Percentiles rank a stretch among this genome's conserved stretches.
Conservation (phyloP, 441 rosid species). For the Gossypium gossypioides region DNA sequence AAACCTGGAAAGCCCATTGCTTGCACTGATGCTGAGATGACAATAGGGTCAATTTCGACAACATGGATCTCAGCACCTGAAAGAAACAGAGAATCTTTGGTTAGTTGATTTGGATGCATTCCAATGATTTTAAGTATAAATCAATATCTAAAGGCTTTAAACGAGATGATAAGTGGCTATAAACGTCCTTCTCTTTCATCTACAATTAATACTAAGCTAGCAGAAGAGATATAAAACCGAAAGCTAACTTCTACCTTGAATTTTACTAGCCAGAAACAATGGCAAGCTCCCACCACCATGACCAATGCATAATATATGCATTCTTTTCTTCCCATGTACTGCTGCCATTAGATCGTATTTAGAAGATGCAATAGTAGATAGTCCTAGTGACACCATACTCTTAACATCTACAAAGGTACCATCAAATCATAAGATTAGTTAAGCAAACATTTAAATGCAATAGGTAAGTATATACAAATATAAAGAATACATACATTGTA, state of each 20-base stretch:
- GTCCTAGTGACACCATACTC: constrained; percentile 58
- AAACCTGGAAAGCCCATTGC: constrained; percentile 88
- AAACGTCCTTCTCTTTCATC: background rate
- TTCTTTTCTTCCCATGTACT: constrained; percentile 38
- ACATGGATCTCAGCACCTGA: constrained; percentile 64
- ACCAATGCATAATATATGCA: constrained; percentile 73
- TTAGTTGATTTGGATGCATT: background rate
- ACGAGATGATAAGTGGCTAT: background rate
- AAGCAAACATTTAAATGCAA: background rate
- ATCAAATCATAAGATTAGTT: constrained; percentile 1
- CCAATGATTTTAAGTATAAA: background rate
- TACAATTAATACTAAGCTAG: background rate
- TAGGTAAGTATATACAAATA: background rate
- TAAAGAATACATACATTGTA: background rate
- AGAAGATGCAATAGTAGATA: constrained; percentile 52
- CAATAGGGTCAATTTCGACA: constrained; percentile 82
- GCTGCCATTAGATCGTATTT: constrained; percentile 45
- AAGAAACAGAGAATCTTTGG: background rate
- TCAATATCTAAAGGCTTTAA: background rate
- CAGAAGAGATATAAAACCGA: background rate
- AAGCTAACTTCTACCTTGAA: constrained; percentile 41
- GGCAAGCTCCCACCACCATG: constrained; percentile 94
- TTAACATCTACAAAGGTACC: constrained; percentile 36
- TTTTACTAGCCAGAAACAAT: constrained; percentile 64
- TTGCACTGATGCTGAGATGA: constrained; percentile 55